Conservation (phyloP, 2,329 filamentous ascomycete species). For the Paracoccidioides lutzii region DNA sequence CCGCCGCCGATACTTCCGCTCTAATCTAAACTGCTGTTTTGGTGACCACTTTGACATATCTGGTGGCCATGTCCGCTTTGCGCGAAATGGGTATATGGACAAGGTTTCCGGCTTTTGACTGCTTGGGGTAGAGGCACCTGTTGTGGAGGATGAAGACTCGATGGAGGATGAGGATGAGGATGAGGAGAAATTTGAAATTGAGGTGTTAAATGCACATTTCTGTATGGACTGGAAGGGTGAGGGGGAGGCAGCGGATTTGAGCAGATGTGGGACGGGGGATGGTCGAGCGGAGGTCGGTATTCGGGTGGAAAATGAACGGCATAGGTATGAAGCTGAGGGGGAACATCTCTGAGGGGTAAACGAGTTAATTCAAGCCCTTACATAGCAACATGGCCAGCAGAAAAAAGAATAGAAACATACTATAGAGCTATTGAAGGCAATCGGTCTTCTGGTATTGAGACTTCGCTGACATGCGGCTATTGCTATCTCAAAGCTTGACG, state of each 20-base stretch:
- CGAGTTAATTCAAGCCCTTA: neutral
- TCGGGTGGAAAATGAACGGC: neutral
- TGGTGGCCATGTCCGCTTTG: slow-evolving; percentile 52
- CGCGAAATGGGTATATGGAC: slow-evolving; percentile 45
- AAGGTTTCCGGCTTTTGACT: slow-evolving; percentile 12
- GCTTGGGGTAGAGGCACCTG: neutral
- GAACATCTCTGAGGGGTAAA: neutral
- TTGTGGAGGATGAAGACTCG: slow-evolving; percentile 5
- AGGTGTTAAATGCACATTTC: slow-evolving; percentile 5
- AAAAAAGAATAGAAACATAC: neutral
- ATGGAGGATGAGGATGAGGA: slow-evolving; percentile 5
- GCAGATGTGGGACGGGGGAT: neutral
- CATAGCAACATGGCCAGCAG: too few species aligned
- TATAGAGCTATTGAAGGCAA: neutral
- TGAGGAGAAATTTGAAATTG: slow-evolving; percentile 9
- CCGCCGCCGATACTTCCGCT: slow-evolving; percentile 51
- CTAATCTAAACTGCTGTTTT: slow-evolving; percentile 56
- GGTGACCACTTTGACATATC: slow-evolving; percentile 48
- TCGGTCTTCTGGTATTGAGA: neutral
- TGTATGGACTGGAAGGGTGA: slow-evolving; percentile 5
- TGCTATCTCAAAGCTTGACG: neutral
- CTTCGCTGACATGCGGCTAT: neutral
- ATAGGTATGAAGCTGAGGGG: neutral
- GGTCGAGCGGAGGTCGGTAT: neutral
- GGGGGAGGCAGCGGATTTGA: slow-evolving; percentile 3